Conservation (phyloP, 2,329 filamentous ascomycete species). For the Dactylellina cionopaga region DNA sequence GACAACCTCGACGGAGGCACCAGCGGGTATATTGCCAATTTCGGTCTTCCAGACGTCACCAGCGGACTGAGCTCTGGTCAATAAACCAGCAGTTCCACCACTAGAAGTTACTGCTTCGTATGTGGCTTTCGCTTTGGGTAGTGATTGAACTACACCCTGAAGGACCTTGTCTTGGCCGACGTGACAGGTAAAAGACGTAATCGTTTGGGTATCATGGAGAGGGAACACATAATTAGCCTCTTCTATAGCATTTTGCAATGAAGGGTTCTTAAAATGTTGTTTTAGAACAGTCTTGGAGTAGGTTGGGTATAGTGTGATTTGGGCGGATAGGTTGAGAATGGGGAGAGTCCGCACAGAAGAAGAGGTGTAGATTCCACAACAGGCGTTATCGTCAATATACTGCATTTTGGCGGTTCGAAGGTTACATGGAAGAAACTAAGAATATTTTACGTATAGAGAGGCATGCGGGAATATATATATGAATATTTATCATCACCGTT, state of each 20-base stretch:
- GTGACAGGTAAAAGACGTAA: slow-evolving; percentile 74
- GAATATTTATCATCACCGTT: no score
- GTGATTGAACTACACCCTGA: slow-evolving; percentile 74
- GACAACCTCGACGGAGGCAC: slow-evolving; percentile 66
- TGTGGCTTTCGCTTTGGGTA: slow-evolving; percentile 68
- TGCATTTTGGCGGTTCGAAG: no score
- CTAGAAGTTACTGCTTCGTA: slow-evolving; percentile 70
- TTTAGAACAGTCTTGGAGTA: slow-evolving; percentile 63
- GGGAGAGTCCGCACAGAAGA: no score
- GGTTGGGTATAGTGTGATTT: slow-evolving; percentile 50
- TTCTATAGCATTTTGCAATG: slow-evolving; percentile 62
- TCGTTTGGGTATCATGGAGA: slow-evolving; percentile 76
- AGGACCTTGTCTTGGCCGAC: slow-evolving; percentile 69
- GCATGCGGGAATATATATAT: no score
- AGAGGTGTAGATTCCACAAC: no score
- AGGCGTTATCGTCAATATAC: no score
- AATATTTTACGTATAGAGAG: no score
- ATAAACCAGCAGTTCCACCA: slow-evolving; percentile 72
- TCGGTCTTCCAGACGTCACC: slow-evolving; percentile 75
- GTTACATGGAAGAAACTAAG: no score
- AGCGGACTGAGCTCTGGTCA: slow-evolving; percentile 72
- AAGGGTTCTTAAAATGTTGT: slow-evolving; percentile 72
- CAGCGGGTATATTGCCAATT: slow-evolving; percentile 73
- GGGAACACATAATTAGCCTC: slow-evolving; percentile 76
- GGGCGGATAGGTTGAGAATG: slow-evolving; percentile 34